Evolutionary conservation across 495 filamentous ascomycete species (phyloP).

Genomic region (Penicillium odoratum): DNA sequence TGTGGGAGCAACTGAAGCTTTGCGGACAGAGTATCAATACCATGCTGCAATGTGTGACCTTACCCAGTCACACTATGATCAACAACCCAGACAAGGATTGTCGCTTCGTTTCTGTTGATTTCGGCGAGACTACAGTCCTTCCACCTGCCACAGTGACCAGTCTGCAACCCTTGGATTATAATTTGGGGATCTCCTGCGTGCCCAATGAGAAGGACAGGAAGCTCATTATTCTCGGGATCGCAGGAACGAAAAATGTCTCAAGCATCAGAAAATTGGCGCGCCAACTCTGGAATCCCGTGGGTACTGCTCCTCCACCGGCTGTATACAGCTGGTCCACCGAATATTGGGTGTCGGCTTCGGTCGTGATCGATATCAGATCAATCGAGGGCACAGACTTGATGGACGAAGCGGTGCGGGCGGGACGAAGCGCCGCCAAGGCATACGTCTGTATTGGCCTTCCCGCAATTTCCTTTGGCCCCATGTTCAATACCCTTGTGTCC

Average conservation of each 20-base stretch:
- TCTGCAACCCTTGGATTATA: slow-evolving; percentile 6
- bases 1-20: slow-evolving; percentile 15
- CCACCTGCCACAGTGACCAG: slow-evolving; percentile 2
- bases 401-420: not conserved
- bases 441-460: slow-evolving; percentile 10
- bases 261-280: slow-evolving; percentile 1
- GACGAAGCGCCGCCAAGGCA: slow-evolving; percentile 1
- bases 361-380: slow-evolving; percentile 10
- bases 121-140: not conserved
- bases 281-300: slow-evolving; percentile 4
- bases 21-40: slow-evolving; percentile 8
- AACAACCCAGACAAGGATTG: slow-evolving; percentile 4
- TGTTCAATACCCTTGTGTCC: slow-evolving; percentile 13
- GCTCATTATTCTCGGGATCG: slow-evolving; percentile 6
- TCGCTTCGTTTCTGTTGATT: slow-evolving; percentile 7
- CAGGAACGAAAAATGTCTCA: not conserved
- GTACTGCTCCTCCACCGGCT: not conserved
- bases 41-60: not conserved
- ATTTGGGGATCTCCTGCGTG: slow-evolving; percentile 1
- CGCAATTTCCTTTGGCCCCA: slow-evolving; percentile 5
- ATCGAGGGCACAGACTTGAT: slow-evolving; percentile 6
- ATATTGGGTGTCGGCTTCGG: slow-evolving; percentile 10
- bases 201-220: slow-evolving; percentile 6
- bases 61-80: not conserved
- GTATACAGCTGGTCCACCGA: slow-evolving; percentile 9